Base-by-base conservation (phyloP, 805 yeast species). In the Barnettozyma siamensis region DNA sequence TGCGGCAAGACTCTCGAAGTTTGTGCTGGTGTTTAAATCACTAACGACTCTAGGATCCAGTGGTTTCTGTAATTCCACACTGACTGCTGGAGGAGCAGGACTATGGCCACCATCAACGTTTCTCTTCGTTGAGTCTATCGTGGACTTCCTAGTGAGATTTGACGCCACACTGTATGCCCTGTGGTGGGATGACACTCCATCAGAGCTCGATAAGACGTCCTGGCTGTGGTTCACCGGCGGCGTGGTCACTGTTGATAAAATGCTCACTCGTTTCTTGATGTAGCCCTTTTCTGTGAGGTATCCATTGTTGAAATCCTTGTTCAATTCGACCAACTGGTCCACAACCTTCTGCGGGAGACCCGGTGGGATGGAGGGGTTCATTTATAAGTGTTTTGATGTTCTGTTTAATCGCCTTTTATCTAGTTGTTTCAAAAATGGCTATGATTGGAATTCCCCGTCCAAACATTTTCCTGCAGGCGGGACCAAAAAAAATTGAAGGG, bases 231-330 rank as follows among this genome's bases (percentile, higher is more conserved):
- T 37, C 36, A 41, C 38, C 6, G 37, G 54, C 43, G 46, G 8
- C 16, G 37, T 36, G 2, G 33, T 13, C 11, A 33, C 39, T 7
- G 32, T 37, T 2, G 50, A 41, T 21, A 72, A 55, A 17, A 75
- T 53, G 46, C 57, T 64, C 33, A 65, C 70, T 44, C 86, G 63
- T 46, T 78, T 81, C 50, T 75, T 80, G 33, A 68, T 65, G 55
- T 80, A 84, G 2, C 93, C 91, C 55, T 83, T 84, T 35, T 73
- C 80, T 0, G 93, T 83, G 42, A 84, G 64, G 43, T 80, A 80
- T 2, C 88, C 91, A 28, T 83, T 88, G 48, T 69, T 67, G 46
- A 66, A 77, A 46, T 80, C 86, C 9, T 62, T 53, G 12, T 67
- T 65, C 23, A 79, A 63, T 30, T 65, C 69, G 23, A 58, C 54